phyloP scores from a whole-genome alignment of 225 moss, liverwort and hornwort species.

The Thuidium tamariscinum region DNA sequence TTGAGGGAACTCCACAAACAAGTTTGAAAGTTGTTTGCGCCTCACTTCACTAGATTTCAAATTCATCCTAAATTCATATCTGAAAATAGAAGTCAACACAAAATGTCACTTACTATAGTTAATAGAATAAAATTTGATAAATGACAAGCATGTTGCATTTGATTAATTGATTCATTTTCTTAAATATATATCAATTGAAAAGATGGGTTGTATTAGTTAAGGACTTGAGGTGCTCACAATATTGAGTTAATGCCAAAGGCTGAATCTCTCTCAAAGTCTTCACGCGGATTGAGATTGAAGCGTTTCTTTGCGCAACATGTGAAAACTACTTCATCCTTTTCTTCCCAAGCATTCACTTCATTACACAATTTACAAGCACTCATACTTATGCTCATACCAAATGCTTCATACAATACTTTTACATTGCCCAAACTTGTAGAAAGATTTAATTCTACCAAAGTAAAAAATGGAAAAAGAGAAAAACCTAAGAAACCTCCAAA shows the following conservation, averaged over 20 bases:
- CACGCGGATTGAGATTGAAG: neutral
- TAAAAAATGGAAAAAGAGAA: neutral
- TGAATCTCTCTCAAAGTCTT: neutral
- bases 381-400: no score
- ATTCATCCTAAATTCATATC: neutral
- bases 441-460: neutral
- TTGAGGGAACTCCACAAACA: neutral
- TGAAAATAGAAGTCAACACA: neutral
- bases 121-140: neutral
- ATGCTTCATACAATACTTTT: neutral
- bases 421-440: neutral
- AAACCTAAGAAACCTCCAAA: accelerated
- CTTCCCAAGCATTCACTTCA: conserved; percentile 7
- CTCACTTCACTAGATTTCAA: neutral
- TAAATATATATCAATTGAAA: neutral
- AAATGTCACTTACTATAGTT: neutral
- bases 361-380: neutral
- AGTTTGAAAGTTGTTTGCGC: neutral
- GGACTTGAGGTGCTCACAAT: neutral
- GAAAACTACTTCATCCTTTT: conserved; percentile 39
- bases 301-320: conserved; percentile 3
- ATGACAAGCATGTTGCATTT: neutral
- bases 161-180: neutral
- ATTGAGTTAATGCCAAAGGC: neutral
- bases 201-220: accelerated